A percentile compares a stretch with the other conserved stretches of the same genome.
Evolutionary conservation across 805 yeast species (phyloP).

Genomic region (Starmerella geochares): DNA sequence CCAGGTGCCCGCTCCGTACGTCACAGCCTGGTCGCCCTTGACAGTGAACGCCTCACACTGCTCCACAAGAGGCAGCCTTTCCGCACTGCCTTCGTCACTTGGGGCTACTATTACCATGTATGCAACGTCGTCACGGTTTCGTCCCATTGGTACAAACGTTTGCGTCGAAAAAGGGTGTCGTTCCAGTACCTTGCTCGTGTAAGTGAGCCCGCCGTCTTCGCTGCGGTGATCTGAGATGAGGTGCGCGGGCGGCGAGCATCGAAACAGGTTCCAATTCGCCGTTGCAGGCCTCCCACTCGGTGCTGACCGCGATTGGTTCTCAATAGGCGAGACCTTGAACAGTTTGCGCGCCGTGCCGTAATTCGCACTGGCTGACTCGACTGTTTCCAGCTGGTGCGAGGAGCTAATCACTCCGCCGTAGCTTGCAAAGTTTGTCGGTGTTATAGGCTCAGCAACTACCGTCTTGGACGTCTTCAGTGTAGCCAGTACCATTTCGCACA

Average conservation of each 20-base stretch:
- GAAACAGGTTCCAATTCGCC: conserved; percentile 72
- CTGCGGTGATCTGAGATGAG: conserved; percentile 32
- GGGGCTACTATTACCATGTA: conserved; percentile 75
- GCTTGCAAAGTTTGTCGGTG: conserved; percentile 54
- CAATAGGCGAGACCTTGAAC: conserved; percentile 58
- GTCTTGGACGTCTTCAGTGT: conserved; percentile 13
- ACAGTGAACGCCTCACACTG: conserved; percentile 60
- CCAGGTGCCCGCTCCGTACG: conserved; percentile 79
- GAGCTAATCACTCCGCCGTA: conserved; percentile 76
- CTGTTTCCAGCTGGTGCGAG: conserved; percentile 50
- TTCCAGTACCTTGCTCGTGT: conserved; percentile 62
- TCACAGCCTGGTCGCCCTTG: conserved; percentile 76
- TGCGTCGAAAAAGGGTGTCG: conserved; percentile 85
- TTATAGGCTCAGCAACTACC: conserved; percentile 45
- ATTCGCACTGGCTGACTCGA: conserved; percentile 51
- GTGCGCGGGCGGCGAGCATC: conserved; percentile 69
- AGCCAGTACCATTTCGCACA: conserved; percentile 18
- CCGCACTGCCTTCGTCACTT: conserved; percentile 22
- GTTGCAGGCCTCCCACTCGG: conserved; percentile 32
- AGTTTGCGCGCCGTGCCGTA: conserved; percentile 88
- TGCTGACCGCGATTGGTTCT: background rate
- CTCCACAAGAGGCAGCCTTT: conserved; percentile 43
- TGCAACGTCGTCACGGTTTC: conserved; percentile 38
- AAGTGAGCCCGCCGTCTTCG: conserved; percentile 28
- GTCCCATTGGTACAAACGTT: conserved; percentile 86